Evolutionary conservation across 75 land plant genomes (phyloP), one percentile per base, ranked within the genome.

Genomic region (Pinus taeda): DNA sequence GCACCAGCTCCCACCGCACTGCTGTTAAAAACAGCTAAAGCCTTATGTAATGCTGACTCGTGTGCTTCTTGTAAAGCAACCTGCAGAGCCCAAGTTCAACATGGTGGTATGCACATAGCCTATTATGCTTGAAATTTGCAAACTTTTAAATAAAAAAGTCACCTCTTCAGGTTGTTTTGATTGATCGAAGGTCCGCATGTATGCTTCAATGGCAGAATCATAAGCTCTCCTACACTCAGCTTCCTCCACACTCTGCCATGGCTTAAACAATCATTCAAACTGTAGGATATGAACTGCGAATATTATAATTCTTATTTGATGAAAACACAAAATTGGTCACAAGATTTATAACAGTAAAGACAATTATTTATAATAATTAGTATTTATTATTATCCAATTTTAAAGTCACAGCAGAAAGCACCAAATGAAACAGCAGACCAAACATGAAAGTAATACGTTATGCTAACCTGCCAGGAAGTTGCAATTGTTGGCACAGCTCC

Each of bases 401-500:
- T n/a, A n/a, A n/a, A n/a, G n/a, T n/a, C n/a, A n/a, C n/a, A n/a
- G n/a, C 45, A 26, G 15, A 56, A 63, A n/a, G 57, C 33, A 14
- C 55, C 39, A 79, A 74, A 15, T 33, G 53, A 73, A 61, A 4
- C 57, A 61, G 22, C 20, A 75, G 14, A 15, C 21, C 29, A 59
- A 8, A 24, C 29, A 55, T 55, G 30, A 74, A 58, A 60, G 18
- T 69, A 37, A 39, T 11, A 1, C 4, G 11, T n/a, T 69, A 4
- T 55, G 39, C 74, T 63, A n/a, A 97, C 99, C 98, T 97, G 99
- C 99, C 99, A 97, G 20, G 99, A 97, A 15, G 98, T 92, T 9
- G 95, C 85, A 64, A 97, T 95, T 49, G 98, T 92, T 30, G 99
- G 98, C n/a, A 97, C 99, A 74, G 99, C 99, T 76, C 99, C 99